phyloP scores from a whole-genome alignment of 2,329 filamentous ascomycete species.

The Ophiostoma piceae region DNA sequence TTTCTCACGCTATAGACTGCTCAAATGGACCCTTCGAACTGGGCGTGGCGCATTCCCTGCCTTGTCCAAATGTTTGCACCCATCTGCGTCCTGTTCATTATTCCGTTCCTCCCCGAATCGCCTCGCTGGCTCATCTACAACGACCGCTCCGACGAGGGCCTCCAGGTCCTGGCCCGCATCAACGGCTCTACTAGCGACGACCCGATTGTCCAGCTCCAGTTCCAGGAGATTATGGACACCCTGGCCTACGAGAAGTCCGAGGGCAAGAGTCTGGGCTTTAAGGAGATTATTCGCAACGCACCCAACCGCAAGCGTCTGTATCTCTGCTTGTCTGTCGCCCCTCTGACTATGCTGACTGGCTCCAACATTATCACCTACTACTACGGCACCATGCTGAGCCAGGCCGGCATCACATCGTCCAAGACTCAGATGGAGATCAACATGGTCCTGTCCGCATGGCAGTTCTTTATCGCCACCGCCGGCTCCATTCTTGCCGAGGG shows the following conservation, averaged over 20 bases:
- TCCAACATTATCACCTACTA: slow-evolving; percentile 26
- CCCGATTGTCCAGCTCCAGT: slow-evolving; percentile 36
- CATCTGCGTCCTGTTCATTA: slow-evolving; percentile 25
- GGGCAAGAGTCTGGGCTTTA: slow-evolving; percentile 21
- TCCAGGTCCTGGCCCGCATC: slow-evolving; percentile 38
- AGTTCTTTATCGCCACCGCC: slow-evolving; percentile 24
- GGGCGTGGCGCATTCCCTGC: slow-evolving; percentile 26
- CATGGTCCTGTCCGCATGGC: slow-evolving; percentile 27
- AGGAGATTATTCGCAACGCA: slow-evolving; percentile 21
- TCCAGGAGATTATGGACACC: slow-evolving; percentile 41
- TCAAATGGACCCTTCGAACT: slow-evolving; percentile 11
- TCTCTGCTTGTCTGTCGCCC: slow-evolving; percentile 29
- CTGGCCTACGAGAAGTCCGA: slow-evolving; percentile 24
- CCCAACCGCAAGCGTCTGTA: slow-evolving; percentile 22
- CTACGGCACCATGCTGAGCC: slow-evolving; percentile 26
- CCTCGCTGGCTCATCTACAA: slow-evolving; percentile 37
- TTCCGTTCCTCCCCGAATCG: slow-evolving; percentile 31
- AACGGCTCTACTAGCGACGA: slow-evolving; percentile 36
- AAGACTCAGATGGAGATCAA: slow-evolving; percentile 29
- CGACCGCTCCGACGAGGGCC: slow-evolving; percentile 32
- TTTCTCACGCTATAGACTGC: slow-evolving; percentile 9
- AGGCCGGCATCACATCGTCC: slow-evolving; percentile 26
- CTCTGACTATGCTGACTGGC: slow-evolving; percentile 22
- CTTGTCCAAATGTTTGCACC: slow-evolving; percentile 28
- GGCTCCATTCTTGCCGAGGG: slow-evolving; percentile 30